These are phyloP conservation scores for Flaveria trinervia DNA, from an alignment of 129 eudicot species.

Conservation along the genomic window DNA sequence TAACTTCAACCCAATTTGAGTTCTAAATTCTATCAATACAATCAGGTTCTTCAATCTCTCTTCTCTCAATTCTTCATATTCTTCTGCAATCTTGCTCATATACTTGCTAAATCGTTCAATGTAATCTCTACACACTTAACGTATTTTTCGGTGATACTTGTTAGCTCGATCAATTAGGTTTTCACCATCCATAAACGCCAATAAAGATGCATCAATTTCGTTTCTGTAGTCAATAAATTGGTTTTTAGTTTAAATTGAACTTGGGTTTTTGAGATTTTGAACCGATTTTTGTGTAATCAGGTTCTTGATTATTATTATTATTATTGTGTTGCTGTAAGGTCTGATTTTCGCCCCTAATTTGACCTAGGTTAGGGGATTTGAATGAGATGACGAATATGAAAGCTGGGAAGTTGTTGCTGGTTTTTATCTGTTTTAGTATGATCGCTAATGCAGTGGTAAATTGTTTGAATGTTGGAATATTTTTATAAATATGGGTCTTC, in stretches of 20 bases:
- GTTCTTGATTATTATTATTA: neutral
- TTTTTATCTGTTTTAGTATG: constrained; percentile 39
- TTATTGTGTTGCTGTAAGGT: neutral
- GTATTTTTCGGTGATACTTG: too few species aligned
- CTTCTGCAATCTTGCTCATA: too few species aligned
- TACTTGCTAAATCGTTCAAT: too few species aligned
- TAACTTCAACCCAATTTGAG: constrained; percentile 13
- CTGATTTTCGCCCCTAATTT: neutral
- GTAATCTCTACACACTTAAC: too few species aligned
- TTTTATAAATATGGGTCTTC: neutral
- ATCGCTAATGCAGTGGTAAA: constrained; percentile 58
- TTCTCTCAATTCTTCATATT: neutral
- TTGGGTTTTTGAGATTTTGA: constrained; percentile 11
- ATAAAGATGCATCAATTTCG: too few species aligned
- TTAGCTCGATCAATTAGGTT: too few species aligned
- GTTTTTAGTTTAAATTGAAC: constrained; percentile 5
- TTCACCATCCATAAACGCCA: too few species aligned
- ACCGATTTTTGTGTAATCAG: constrained; percentile 11
- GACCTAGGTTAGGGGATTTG: constrained; percentile 28
- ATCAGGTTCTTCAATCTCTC: constrained; percentile 5
- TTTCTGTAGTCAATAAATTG: neutral
- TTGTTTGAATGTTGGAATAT: neutral
- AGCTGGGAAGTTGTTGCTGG: constrained; percentile 46
- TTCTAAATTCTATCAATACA: constrained; percentile 4
- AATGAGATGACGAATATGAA: constrained; percentile 46